Conservation (phyloP, 2,329 filamentous ascomycete genomes). For the Myriosclerotinia scirpicola region DNA sequence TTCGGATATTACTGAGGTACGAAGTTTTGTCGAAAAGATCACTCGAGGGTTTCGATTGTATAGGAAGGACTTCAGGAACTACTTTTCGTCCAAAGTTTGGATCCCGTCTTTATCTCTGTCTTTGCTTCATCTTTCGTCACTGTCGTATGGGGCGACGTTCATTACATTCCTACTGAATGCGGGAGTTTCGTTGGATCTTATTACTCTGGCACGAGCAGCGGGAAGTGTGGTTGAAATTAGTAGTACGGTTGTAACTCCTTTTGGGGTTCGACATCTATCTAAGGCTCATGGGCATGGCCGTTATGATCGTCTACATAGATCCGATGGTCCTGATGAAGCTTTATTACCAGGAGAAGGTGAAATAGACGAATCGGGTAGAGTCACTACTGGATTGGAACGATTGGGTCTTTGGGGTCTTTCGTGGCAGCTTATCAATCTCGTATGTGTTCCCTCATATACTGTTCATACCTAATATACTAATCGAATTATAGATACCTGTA, state of each 20-base stretch:
- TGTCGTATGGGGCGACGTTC: slow-evolving; percentile 56
- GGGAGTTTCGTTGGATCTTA: slow-evolving; percentile 49
- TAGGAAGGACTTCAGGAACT: slow-evolving; percentile 41
- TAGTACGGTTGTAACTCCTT: slow-evolving; percentile 53
- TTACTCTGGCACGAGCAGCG: slow-evolving; percentile 49
- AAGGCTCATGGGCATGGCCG: slow-evolving; percentile 38
- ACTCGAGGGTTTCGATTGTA: slow-evolving; percentile 31
- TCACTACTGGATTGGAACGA: slow-evolving; percentile 42
- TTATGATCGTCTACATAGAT: slow-evolving; percentile 25
- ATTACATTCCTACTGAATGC: slow-evolving; percentile 54
- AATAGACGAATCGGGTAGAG: slow-evolving; percentile 29
- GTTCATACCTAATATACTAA: neutral
- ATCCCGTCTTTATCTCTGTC: slow-evolving; percentile 51
- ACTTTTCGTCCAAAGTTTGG: slow-evolving; percentile 44
- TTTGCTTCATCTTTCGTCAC: slow-evolving; percentile 54
- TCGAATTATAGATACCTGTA: slow-evolving; percentile 39
- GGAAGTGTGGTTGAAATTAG: slow-evolving; percentile 54
- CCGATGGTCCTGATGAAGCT: neutral
- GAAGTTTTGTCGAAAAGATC: slow-evolving; percentile 10
- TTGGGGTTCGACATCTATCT: slow-evolving; percentile 46
- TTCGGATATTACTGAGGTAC: neutral
- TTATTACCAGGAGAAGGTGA: neutral
- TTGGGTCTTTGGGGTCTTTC: slow-evolving; percentile 47
- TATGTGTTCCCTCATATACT: slow-evolving; percentile 30
- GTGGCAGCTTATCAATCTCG: slow-evolving; percentile 46